Evolutionary conservation across 148 eudicot genomes (phyloP), one percentile per base, ranked within the genome.

Genomic region (Gaultheria prostrata): DNA sequence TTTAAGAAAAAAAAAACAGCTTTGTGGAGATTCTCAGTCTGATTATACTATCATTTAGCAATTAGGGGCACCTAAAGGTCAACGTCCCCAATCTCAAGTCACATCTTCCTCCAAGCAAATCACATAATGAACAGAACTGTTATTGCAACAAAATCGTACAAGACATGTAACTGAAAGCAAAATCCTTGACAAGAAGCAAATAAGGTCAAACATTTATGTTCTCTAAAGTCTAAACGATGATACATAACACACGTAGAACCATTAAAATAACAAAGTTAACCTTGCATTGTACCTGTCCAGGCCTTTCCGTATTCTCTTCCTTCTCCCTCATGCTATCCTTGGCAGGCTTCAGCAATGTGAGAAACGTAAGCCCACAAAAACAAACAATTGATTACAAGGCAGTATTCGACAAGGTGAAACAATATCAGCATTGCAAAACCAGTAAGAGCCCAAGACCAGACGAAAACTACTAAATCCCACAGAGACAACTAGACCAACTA

Each of bases 221-320:
- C 26, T 15, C 82, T 24, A 57, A 76, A 32, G 33, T 15, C 82
- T 24, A 70, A 76, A 32, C 33, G 61, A 26, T n/a, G 21, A 53
- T 20, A 61, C 43, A 14, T 8, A 21, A 32, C 8, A 26, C 3
- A 30, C n/a, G 0, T 20, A 50, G 50, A 24, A 83, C 50, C 9
- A 65, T 10, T 33, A 67, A 3, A 53, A 18, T 35, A 67, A 65
- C 24, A 51, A 35, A 35, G 30, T 30, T 30, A 65, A 90, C 92
- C 90, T 92, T 93, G 93, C 95, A 92, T 69, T 90, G 87, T 86
- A 74, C 78, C 69, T 88, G 90, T 79, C 83, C 89, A 28, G 81
- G 83, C 81, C 85, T 91, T 39, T 87, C 91, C 20, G 84, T 4
- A 69, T 82, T 83, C 74, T 88, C 92, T 87, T 87, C 94, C 79